phyloP scores from a whole-genome alignment of 495 filamentous ascomycete genomes.

The Xylaria acuta region DNA sequence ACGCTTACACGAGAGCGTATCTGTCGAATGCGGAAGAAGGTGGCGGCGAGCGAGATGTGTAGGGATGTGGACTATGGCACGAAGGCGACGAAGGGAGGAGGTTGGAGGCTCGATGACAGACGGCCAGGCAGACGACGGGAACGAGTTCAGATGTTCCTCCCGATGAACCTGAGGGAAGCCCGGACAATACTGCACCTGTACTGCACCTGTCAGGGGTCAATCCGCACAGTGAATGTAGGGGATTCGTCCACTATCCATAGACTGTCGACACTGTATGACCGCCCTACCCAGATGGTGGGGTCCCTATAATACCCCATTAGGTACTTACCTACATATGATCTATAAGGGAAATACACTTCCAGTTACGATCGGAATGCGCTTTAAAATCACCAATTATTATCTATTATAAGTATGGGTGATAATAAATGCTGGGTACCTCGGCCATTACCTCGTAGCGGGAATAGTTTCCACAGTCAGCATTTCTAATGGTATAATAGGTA shows the following conservation, averaged over 20 bases:
- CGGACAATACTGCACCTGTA: background rate
- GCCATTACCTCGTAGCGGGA: background rate
- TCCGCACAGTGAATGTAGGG: background rate
- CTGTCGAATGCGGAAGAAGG: background rate
- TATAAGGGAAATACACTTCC: background rate
- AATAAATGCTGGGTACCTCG: background rate
- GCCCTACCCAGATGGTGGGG: background rate
- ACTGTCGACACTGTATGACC: background rate
- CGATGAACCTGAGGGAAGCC: background rate
- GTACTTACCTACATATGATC: slow-evolving; percentile 3
- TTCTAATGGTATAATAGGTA: too few species aligned
- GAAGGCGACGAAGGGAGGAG: slow-evolving; percentile 11
- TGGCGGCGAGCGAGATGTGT: slow-evolving; percentile 1
- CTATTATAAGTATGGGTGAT: background rate
- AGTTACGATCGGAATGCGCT: background rate
- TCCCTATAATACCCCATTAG: background rate
- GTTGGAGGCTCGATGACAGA: background rate
- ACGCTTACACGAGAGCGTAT: background rate
- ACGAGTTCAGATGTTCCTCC: slow-evolving; percentile 9
- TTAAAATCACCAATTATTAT: background rate
- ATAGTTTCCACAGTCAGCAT: too few species aligned
- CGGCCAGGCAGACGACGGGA: slow-evolving; percentile 6
- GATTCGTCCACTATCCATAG: background rate
- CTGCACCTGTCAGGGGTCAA: slow-evolving; percentile 5
- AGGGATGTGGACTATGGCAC: slow-evolving; percentile 2